Conservation (phyloP, 2,329 filamentous ascomycete genomes). For the Fusarium sublunatum region DNA sequence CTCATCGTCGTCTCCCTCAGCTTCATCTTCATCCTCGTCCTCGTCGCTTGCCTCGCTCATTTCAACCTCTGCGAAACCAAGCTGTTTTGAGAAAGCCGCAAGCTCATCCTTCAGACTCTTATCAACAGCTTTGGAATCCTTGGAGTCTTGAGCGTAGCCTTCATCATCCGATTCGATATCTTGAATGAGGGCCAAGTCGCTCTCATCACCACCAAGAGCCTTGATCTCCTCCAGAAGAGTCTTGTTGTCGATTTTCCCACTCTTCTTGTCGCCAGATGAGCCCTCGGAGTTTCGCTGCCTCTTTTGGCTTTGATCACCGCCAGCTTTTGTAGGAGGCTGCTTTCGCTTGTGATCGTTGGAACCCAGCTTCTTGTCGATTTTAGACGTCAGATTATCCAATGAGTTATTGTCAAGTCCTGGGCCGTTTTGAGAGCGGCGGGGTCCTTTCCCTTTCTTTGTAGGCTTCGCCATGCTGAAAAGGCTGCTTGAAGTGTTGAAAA, state of each 20-base stretch:
- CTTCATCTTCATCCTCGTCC: constrained; percentile 51
- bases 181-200: constrained; percentile 70
- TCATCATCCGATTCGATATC: constrained; percentile 60
- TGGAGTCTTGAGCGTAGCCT: constrained; percentile 48
- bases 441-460: constrained; percentile 53
- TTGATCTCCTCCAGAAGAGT: constrained; percentile 71
- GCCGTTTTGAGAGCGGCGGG: constrained; percentile 38
- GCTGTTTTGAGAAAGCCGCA: constrained; percentile 53
- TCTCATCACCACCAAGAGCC: constrained; percentile 72
- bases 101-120: constrained; percentile 55
- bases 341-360: constrained; percentile 59
- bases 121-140: constrained; percentile 51
- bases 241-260: constrained; percentile 48
- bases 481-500: constrained; percentile 26
- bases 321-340: constrained; percentile 52
- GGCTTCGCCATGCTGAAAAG: constrained; percentile 50
- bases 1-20: constrained; percentile 51
- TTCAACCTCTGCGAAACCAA: constrained; percentile 52
- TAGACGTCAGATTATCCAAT: constrained; percentile 65
- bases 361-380: constrained; percentile 65
- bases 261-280: constrained; percentile 40
- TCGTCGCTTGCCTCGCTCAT: constrained; percentile 54
- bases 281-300: constrained; percentile 52
- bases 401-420: constrained; percentile 60
- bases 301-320: constrained; percentile 51